Evolutionary conservation across 2,329 filamentous ascomycete species (phyloP).

Genomic region (Cladophialophora chaetospira): DNA sequence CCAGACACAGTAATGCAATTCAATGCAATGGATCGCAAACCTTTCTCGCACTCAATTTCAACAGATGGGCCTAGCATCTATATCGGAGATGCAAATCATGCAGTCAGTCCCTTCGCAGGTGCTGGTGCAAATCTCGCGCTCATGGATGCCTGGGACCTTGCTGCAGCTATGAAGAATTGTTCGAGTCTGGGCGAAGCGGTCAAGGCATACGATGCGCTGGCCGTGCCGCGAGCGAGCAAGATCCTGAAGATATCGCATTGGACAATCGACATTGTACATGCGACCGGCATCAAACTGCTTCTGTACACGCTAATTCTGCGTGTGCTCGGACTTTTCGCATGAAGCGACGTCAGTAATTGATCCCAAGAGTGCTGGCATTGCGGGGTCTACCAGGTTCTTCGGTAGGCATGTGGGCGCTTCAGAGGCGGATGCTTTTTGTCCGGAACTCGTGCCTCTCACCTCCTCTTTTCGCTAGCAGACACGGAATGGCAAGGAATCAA

Average conservation of each 20-base stretch:
- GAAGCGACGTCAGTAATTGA: not conserved
- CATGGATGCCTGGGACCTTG: conserved; percentile 52
- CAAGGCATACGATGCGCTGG: conserved; percentile 41
- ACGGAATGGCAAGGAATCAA: not conserved
- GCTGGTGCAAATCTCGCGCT: conserved; percentile 54
- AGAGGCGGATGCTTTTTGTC: no score
- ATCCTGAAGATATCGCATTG: conserved; percentile 11
- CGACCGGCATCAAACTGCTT: conserved; percentile 12
- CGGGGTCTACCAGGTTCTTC: no score
- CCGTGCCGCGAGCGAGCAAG: conserved; percentile 37
- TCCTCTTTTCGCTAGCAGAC: no score
- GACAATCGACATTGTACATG: conserved; percentile 19
- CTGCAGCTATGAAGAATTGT: conserved; percentile 41
- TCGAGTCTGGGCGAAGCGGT: conserved; percentile 36
- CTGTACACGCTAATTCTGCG: conserved; percentile 12
- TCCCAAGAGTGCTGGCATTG: not conserved
- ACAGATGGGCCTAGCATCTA: conserved; percentile 42
- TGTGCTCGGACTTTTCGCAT: conserved; percentile 1
- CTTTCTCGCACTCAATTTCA: conserved; percentile 44
- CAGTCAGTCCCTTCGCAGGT: conserved; percentile 53
- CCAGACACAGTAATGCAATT: conserved; percentile 42
- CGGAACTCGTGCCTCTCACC: no score
- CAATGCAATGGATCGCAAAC: conserved; percentile 49
- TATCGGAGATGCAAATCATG: conserved; percentile 56
- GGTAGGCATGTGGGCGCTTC: no score